phyloP scores from a whole-genome alignment of 2,329 filamentous ascomycete genomes.

The Cryphonectria parasitica region DNA sequence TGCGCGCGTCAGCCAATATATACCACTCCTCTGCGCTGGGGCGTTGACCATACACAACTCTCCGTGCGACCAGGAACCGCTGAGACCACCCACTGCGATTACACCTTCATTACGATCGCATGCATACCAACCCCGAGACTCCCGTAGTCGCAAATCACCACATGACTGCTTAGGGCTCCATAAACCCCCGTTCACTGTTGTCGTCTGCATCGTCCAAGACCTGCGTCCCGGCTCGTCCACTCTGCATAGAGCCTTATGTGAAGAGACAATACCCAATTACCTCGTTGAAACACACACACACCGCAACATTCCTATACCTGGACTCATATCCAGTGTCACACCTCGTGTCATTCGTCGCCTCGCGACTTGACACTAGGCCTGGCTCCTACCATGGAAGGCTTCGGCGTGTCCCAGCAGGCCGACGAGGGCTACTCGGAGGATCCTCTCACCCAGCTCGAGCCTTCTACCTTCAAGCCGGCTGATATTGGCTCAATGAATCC shows the following conservation, averaged over 20 bases:
- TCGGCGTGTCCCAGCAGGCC: conserved; percentile 52
- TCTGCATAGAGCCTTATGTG: not conserved
- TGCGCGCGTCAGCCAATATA: not conserved
- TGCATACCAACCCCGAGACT: not conserved
- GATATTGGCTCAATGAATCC: conserved; percentile 22
- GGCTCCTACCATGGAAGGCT: conserved; percentile 27
- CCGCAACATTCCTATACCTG: not conserved
- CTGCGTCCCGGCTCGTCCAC: not conserved
- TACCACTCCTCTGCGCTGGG: not conserved
- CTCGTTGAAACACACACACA: not conserved
- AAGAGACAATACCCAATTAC: not conserved
- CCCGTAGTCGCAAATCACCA: not conserved
- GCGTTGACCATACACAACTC: not conserved
- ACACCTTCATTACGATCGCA: not conserved
- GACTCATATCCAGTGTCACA: not conserved
- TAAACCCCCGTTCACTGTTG: too few relatives aligned
- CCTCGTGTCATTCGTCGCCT: conserved; percentile 30
- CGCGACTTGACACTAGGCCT: conserved; percentile 28
- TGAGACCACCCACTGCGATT: not conserved
- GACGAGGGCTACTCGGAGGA: conserved; percentile 91
- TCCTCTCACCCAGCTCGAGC: conserved; percentile 52
- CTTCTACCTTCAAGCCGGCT: conserved; percentile 38
- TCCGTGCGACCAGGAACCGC: not conserved
- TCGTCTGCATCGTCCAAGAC: not conserved
- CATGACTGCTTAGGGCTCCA: not conserved